Evolutionary conservation across 2,329 filamentous ascomycete species (phyloP), one percentile per base, ranked within the genome.

Genomic region (Cryphonectria naterciae): DNA sequence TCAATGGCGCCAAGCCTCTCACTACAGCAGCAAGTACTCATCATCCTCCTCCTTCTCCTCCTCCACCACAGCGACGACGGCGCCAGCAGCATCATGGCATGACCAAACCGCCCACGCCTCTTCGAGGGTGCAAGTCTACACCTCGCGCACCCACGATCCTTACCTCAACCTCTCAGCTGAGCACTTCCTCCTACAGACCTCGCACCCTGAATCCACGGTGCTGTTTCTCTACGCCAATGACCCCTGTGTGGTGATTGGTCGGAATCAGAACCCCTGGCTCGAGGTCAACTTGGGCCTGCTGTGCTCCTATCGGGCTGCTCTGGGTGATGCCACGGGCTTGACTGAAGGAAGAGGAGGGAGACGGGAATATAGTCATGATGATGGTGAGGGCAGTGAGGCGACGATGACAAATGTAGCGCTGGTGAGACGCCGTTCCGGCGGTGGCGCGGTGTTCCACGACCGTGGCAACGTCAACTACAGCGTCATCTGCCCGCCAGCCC

Each of bases 181-280:
- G 83, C 94, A 98, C 79, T 91, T 93, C 80, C 90, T 99, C 41
- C 88, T 98, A 10, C 89, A 93, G 76, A 89, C 89, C 68, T 91
- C 92, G 0, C 88, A 91, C 1, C 84, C 89, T 8, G 88, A 92
- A 72, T 94, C 94, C 17, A 91, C 88, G 19, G 82, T 98, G 66
- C 88, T 98, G 1, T 92, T 98, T 70, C 87, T 98, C 66, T 99
- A 98, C 83, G 88, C 90, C 76, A 98, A 99, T 82, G 82, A 89
- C 52, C 94, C 95, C 0, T 94, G 93, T 79, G 87, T 99, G 72
- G 91, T 99, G 78, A 91, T 99, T 75, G 96, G 96, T 60, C 91
- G 96, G 72, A 99, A 99, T 80, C 96, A 99, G 83, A 99, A 99
- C 80, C 96, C 96, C 68, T 99, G 95, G 96, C 86, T 93, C 11